These are phyloP conservation scores for Lactifluus pinguis DNA, from an alignment of 768 basidiomycete species.

Conservation along the genomic window DNA sequence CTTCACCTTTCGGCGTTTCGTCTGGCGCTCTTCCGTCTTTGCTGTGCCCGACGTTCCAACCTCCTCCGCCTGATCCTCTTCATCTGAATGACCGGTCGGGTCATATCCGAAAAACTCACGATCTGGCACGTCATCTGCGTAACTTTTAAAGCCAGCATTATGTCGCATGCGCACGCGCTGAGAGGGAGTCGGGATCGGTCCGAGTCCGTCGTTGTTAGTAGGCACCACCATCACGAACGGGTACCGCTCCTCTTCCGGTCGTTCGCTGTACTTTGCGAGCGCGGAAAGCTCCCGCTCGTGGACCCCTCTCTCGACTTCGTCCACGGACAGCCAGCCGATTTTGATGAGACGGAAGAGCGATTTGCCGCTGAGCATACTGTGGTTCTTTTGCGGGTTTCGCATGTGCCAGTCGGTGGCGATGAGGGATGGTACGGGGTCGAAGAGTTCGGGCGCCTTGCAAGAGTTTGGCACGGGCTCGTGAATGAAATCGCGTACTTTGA, in stretches of 20 bases:
- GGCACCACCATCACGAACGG: conserved; percentile 20
- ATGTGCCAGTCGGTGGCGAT: conserved; percentile 25
- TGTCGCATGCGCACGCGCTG: conserved; percentile 19
- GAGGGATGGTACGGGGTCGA: conserved; percentile 21
- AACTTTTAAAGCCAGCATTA: not conserved
- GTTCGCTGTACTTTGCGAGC: conserved; percentile 19
- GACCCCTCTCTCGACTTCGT: conserved; percentile 22
- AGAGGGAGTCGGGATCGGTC: conserved; percentile 20
- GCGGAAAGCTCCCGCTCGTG: conserved; percentile 19
- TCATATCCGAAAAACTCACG: too few species aligned
- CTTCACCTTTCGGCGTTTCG: too few species aligned
- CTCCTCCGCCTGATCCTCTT: too few species aligned
- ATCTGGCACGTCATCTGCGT: too few species aligned
- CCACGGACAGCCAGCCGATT: conserved; percentile 23
- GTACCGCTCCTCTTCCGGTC: conserved; percentile 20
- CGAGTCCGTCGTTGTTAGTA: not conserved
- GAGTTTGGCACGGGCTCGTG: conserved; percentile 16
- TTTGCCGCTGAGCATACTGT: conserved; percentile 18
- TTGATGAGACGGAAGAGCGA: conserved; percentile 23
- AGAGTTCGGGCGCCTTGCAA: conserved; percentile 21
- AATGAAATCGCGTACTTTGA: conserved; percentile 29
- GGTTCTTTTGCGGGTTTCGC: conserved; percentile 13
- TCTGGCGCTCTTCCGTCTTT: too few species aligned
- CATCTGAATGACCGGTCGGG: too few species aligned
- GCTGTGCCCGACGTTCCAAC: too few species aligned